Conservation (phyloP, 495 filamentous ascomycete genomes). For the Hapsidospora chrysogenum region DNA sequence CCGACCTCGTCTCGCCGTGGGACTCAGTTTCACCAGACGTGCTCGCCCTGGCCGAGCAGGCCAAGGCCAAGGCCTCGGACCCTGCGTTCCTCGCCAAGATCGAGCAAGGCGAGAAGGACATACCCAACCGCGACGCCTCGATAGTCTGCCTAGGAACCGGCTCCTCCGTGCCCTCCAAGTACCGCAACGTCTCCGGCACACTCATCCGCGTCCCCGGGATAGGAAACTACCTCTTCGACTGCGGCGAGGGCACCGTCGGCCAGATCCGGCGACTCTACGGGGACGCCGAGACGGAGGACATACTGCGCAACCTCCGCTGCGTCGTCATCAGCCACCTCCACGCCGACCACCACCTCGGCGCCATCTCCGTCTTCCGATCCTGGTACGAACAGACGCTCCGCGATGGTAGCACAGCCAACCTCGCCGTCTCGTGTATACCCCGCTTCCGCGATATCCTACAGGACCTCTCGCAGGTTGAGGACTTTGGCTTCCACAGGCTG, state of each 20-base stretch:
- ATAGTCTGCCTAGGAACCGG: conserved; percentile 82
- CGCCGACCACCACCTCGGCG: conserved; percentile 91
- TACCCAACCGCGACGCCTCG: conserved; percentile 59
- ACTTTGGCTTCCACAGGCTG: conserved; percentile 46
- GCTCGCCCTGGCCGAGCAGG: conserved; percentile 29
- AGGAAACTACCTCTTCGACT: conserved; percentile 78
- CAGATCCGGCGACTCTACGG: conserved; percentile 64
- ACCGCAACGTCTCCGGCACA: conserved; percentile 87
- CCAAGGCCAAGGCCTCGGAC: conserved; percentile 20
- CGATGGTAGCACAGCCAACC: conserved; percentile 9
- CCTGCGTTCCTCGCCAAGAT: conserved; percentile 20
- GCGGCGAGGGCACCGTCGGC: conserved; percentile 86
- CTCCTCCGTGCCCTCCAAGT: conserved; percentile 73
- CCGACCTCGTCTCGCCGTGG: conserved; percentile 33
- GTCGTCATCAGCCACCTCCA: conserved; percentile 95
- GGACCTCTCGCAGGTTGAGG: conserved; percentile 65
- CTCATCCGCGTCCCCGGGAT: conserved; percentile 66
- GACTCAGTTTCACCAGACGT: conserved; percentile 26
- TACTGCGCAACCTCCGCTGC: conserved; percentile 60
- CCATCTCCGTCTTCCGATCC: conserved; percentile 55
- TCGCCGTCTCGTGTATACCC: conserved; percentile 1
- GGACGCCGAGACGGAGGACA: conserved; percentile 39
- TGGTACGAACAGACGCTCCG: conserved; percentile 38
- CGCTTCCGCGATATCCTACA: conserved; percentile 52
- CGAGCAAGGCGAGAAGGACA: conserved; percentile 28